Conservation (phyloP, 306 rosid species). For the Malus asiatica region DNA sequence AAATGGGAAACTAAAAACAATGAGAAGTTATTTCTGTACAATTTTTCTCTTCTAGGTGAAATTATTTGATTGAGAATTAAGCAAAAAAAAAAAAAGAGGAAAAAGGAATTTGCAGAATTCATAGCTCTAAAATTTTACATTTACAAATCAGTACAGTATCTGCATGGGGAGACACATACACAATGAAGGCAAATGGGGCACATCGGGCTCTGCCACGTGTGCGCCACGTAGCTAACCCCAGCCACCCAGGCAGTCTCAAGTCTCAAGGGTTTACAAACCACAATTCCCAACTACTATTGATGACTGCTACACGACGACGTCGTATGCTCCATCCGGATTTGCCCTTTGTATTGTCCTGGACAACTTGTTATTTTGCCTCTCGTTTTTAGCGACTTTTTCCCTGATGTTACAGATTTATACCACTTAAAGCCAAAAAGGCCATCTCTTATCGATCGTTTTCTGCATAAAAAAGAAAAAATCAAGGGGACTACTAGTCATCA, state of each 20-base stretch:
- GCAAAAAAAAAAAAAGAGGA: neutral
- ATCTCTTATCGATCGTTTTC: slow-evolving; percentile 1
- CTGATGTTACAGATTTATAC: neutral
- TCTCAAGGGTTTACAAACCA: neutral
- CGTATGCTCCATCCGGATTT: neutral
- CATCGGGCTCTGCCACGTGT: slow-evolving; percentile 6
- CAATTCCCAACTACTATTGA: slow-evolving; percentile 5
- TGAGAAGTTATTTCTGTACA: too few relatives aligned
- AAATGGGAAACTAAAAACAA: neutral
- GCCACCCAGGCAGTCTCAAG: neutral
- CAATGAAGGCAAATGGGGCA: neutral
- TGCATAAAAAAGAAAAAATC: slow-evolving; percentile 20
- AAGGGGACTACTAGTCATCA: neutral
- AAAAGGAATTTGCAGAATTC: neutral
- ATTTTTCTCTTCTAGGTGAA: too few relatives aligned
- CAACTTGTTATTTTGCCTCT: neutral
- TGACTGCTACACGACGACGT: neutral
- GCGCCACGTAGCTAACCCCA: slow-evolving; percentile 9
- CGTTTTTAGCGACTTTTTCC: neutral
- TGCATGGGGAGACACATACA: neutral
- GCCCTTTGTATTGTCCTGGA: neutral
- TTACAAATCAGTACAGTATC: neutral
- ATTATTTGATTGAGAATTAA: neutral
- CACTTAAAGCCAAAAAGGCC: neutral
- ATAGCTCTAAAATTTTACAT: neutral